Conservation (phyloP, 352 stramenopile species). For the Pythium dissimile region DNA sequence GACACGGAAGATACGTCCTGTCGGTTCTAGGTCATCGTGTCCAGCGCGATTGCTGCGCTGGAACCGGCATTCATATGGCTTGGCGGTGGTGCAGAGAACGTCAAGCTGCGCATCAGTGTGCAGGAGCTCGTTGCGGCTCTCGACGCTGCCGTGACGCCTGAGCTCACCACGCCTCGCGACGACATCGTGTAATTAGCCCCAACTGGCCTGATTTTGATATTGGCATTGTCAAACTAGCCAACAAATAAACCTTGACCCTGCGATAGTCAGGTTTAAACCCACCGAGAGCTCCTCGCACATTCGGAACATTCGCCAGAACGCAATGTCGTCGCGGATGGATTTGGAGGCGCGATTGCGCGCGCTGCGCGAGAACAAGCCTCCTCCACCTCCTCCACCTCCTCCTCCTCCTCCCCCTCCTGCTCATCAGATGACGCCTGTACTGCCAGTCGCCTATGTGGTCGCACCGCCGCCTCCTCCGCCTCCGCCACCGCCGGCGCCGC, state of each 20-base stretch:
- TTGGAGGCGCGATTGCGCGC: constrained; percentile 60
- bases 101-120: constrained; percentile 78
- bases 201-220: background rate
- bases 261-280: constrained; percentile 13
- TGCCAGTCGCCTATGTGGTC: background rate
- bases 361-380: constrained; percentile 28
- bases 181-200: constrained; percentile 21
- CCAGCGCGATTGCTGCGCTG: constrained; percentile 48
- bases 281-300: background rate
- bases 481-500: background rate
- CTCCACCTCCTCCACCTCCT: background rate
- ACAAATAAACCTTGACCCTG: constrained; percentile 8
- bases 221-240: too few relatives aligned
- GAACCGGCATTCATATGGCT: constrained; percentile 73
- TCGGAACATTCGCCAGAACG: background rate
- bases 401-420: constrained; percentile 13
- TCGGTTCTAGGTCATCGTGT: constrained; percentile 58
- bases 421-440: constrained; percentile 12
- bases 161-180: constrained; percentile 53
- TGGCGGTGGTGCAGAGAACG: constrained; percentile 64
- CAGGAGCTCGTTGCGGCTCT: constrained; percentile 56
- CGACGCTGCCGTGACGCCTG: constrained; percentile 42
- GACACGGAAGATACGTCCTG: too few relatives aligned
- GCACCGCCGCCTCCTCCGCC: background rate
- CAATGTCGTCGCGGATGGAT: constrained; percentile 37